These are phyloP conservation scores for Pythium coloratum DNA, from an alignment of 352 stramenopile species.

Conservation along the genomic window DNA sequence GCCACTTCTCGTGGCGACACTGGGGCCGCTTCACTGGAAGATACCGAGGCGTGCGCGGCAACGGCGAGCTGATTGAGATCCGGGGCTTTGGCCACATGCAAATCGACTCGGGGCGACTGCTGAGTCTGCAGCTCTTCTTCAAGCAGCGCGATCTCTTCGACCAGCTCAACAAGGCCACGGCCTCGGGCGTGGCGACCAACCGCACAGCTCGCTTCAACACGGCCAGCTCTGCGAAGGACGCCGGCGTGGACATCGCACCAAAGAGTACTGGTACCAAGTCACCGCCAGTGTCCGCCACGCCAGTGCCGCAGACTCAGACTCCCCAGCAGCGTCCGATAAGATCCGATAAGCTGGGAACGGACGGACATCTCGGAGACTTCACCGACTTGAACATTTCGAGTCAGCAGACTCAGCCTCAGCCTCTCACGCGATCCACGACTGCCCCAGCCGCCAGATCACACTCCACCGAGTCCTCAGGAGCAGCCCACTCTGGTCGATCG, in stretches of 20 bases:
- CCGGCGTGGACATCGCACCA: neutral
- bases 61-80: constrained; percentile 58
- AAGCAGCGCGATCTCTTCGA: constrained; percentile 62
- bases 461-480: neutral
- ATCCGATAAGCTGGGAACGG: constrained; percentile 13
- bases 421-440: neutral
- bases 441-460: neutral
- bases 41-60: constrained; percentile 61
- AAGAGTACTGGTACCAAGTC: neutral
- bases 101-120: constrained; percentile 52
- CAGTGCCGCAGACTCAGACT: neutral
- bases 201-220: constrained; percentile 12
- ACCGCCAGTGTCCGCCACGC: neutral
- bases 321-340: constrained; percentile 9
- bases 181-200: constrained; percentile 20
- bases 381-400: constrained; percentile 4
- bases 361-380: constrained; percentile 16
- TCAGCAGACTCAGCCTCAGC: neutral
- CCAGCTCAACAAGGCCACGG: constrained; percentile 36
- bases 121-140: constrained; percentile 64
- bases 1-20: constrained; percentile 81
- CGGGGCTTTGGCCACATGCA: constrained; percentile 73
- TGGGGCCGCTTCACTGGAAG: constrained; percentile 73
- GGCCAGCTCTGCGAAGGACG: constrained; percentile 11
- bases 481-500: neutral